Percentiles rank a stretch among this genome's conserved stretches.
phyloP scores from a whole-genome alignment of 768 basidiomycete genomes.

The Heimioporus sp. region DNA sequence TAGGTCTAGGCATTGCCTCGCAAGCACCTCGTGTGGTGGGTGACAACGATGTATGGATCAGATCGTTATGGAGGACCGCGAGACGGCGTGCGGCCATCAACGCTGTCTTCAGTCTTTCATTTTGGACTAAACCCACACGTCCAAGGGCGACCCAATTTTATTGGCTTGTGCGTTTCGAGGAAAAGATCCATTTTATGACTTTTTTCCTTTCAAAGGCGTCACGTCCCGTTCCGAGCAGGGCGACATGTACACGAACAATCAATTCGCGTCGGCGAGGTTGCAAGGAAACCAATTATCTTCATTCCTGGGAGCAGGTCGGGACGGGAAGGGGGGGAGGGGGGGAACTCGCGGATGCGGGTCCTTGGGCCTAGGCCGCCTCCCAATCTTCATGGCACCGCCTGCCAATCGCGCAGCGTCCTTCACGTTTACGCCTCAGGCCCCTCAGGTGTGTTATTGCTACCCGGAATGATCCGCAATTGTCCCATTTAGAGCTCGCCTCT shows the following conservation, averaged over 20 bases:
- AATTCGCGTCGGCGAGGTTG: constrained; percentile 3
- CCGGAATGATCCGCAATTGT: constrained; percentile 27
- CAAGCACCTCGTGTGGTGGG: constrained; percentile 20
- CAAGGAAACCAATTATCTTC: background rate
- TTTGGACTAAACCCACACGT: no score
- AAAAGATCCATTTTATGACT: no score
- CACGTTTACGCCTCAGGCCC: constrained; percentile 11
- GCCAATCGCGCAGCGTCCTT: constrained; percentile 13
- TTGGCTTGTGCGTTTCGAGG: no score
- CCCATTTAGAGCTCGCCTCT: constrained; percentile 15
- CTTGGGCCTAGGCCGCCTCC: background rate
- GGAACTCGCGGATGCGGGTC: constrained; percentile 2
- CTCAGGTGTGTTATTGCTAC: background rate
- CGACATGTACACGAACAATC: background rate
- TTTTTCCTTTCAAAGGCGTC: no score
- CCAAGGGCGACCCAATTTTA: no score
- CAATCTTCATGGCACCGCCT: constrained; percentile 3
- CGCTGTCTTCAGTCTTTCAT: no score
- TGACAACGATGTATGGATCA: no score
- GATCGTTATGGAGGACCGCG: constrained; percentile 1
- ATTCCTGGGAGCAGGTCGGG: background rate
- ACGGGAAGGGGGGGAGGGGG: background rate
- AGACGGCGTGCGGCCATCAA: background rate
- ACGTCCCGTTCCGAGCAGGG: no score
- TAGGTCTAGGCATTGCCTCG: constrained; percentile 14